Evolutionary conservation across 2,329 filamentous ascomycete species (phyloP).

Genomic region (Calonectria pauciramosa): DNA sequence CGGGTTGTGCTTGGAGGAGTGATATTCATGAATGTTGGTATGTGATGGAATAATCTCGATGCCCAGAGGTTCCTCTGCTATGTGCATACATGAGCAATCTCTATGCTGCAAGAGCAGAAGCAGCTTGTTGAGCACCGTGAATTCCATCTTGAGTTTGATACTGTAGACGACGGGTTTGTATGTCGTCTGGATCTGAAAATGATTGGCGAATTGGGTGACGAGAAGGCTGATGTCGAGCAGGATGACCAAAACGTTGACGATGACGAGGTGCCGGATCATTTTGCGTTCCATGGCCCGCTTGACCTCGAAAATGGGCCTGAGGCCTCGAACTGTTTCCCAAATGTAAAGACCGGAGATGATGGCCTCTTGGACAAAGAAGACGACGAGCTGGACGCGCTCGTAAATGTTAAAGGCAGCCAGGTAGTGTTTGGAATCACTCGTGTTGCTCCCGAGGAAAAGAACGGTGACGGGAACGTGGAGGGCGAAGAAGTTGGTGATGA

Average conservation of each 20-base stretch:
- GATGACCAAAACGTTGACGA: slow-evolving; percentile 58
- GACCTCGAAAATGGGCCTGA: slow-evolving; percentile 56
- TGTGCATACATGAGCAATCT: slow-evolving; percentile 1
- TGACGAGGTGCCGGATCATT: slow-evolving; percentile 53
- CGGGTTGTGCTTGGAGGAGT: neutral
- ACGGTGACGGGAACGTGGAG: slow-evolving; percentile 68
- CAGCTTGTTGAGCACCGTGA: slow-evolving; percentile 49
- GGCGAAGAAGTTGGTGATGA: slow-evolving; percentile 66
- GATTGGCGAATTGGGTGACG: slow-evolving; percentile 56
- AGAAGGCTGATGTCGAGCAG: slow-evolving; percentile 51
- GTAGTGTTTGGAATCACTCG: slow-evolving; percentile 38
- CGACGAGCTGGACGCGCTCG: slow-evolving; percentile 67
- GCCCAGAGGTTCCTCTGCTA: neutral
- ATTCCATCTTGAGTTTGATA: slow-evolving; percentile 54
- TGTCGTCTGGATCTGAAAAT: slow-evolving; percentile 40
- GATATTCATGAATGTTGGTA: neutral
- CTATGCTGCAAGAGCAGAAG: neutral
- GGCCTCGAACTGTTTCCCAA: slow-evolving; percentile 62
- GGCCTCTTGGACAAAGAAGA: slow-evolving; percentile 68
- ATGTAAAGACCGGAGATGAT: slow-evolving; percentile 68
- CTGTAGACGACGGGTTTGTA: slow-evolving; percentile 48
- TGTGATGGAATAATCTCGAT: neutral
- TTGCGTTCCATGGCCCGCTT: slow-evolving; percentile 30
- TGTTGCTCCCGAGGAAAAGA: slow-evolving; percentile 66
- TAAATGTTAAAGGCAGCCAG: slow-evolving; percentile 56